Conservation (phyloP, 306 rosid species). For the Corylus heterophylla region DNA sequence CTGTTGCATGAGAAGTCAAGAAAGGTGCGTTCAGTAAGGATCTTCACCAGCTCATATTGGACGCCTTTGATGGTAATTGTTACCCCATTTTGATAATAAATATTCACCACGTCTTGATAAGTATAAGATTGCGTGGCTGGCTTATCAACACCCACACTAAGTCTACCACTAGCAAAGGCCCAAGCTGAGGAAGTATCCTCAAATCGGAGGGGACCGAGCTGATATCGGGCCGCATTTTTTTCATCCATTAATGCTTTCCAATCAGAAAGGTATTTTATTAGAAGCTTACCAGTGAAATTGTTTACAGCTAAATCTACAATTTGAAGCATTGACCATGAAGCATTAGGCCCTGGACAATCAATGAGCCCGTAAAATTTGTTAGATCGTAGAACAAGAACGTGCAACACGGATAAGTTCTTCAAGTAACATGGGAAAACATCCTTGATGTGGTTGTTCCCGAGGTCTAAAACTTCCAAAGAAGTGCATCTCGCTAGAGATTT, state of each 20-base stretch:
- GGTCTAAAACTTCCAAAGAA: conserved; percentile 36
- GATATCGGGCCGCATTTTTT: too few relatives aligned
- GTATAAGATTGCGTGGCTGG: fast-evolving
- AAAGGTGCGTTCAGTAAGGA: too few relatives aligned
- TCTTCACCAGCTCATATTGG: too few relatives aligned
- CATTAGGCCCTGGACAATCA: conserved; percentile 1
- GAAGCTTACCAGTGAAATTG: conserved; percentile 37
- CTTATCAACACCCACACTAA: fast-evolving
- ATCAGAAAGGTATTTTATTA: conserved; percentile 11
- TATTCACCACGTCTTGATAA: too few relatives aligned
- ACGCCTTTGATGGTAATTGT: too few relatives aligned
- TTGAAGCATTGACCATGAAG: conserved; percentile 37
- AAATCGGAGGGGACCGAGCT: too few relatives aligned
- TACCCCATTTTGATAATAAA: too few relatives aligned
- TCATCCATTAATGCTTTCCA: too few relatives aligned
- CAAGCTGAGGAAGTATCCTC: too few relatives aligned
- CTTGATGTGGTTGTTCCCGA: conserved; percentile 29
- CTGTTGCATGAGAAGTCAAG: too few relatives aligned
- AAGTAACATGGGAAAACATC: conserved; percentile 35
- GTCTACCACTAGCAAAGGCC: too few relatives aligned
- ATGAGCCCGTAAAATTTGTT: conserved; percentile 11
- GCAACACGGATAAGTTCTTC: conserved; percentile 21
- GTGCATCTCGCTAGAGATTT: conserved; percentile 30
- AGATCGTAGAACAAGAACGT: conserved; percentile 33
- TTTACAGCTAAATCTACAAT: conserved; percentile 44